Conservation (phyloP, 2,329 filamentous ascomycete genomes). For the Myriangium duriaei region DNA sequence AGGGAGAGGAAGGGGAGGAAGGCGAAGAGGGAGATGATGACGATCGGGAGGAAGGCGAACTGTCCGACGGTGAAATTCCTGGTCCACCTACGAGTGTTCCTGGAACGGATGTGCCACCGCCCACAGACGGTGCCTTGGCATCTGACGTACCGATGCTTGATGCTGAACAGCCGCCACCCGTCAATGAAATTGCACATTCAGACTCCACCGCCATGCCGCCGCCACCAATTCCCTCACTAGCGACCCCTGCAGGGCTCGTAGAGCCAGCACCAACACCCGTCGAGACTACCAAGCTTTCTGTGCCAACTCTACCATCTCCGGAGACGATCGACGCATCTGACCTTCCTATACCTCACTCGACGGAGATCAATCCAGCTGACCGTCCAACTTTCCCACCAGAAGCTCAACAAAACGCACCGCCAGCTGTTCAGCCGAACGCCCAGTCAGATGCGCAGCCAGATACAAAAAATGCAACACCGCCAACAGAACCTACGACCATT, state of each 20-base stretch:
- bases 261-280: slow-evolving; percentile 10
- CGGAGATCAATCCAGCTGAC: too few relatives aligned
- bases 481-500: too few relatives aligned
- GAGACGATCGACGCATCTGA: slow-evolving; percentile 32
- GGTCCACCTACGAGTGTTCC: slow-evolving; percentile 8
- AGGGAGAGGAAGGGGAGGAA: slow-evolving; percentile 39
- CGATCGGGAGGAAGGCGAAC: slow-evolving; percentile 25
- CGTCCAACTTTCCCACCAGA: too few relatives aligned
- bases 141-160: neutral
- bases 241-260: neutral
- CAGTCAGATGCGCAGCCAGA: too few relatives aligned
- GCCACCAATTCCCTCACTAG: neutral
- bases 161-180: too few relatives aligned
- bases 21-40: slow-evolving; percentile 35
- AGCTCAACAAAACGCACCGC: too few relatives aligned
- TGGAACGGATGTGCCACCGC: slow-evolving; percentile 3
- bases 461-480: too few relatives aligned
- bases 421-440: too few relatives aligned
- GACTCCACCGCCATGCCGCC: slow-evolving; percentile 11
- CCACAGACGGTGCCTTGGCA: slow-evolving; percentile 2
- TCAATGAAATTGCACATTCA: neutral
- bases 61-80: slow-evolving; percentile 20
- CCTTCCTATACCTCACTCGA: too few relatives aligned
- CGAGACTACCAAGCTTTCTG: slow-evolving; percentile 5
- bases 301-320: slow-evolving; percentile 7